Base-by-base conservation (phyloP, 176 grass and related monocot genomes). In the Bromus sterilis region DNA sequence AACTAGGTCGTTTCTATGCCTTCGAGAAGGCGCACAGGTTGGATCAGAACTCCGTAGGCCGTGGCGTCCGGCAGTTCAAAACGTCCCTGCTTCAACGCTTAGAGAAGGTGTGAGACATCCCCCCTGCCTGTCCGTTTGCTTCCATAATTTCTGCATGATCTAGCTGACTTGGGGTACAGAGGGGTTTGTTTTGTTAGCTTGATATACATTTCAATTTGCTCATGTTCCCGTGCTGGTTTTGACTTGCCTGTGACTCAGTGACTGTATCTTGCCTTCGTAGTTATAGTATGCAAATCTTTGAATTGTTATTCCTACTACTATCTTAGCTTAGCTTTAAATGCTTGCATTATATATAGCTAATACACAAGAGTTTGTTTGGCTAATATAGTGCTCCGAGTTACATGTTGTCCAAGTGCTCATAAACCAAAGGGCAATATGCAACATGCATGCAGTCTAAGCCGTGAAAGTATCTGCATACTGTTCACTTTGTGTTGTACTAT, bases 51-150 rank as follows among this genome's bases (percentile, higher is more conserved):
- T 98, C 95, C 2, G 80, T 79, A 7, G 92, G 95, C 10, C 95
- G 92, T 86, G 95, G 95, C n/a, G 92, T 98, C 64, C 83, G 92
- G 21, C 95, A 98, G 78, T 98, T 95, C 68, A 98, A 98, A 86
- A 98, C 95, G 13, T 79, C 86, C 64, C 82, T 98, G 53, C 75
- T 98, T 24, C 93, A 90, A 71, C 92, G 95, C 34, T 86, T 98
- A 15, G 92, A 98, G 76, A 87, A 93, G 71, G 95, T 98, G 81
- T 84, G 82, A 73, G 61, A 49, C 24, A 23, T 76, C 26, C 59
- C 55, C 28, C 62, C 83, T n/a, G n/a, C n/a, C 39, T 40, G 56
- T 85, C 39, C 66, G 23, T 4, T 8, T 85, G 18, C 64, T 15
- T 82, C 48, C 58, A 74, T 46, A 34, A 59, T 55, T 74, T 76